Conservation (phyloP, 768 basidiomycete genomes). For the Brasilioporus rufonigricans region DNA sequence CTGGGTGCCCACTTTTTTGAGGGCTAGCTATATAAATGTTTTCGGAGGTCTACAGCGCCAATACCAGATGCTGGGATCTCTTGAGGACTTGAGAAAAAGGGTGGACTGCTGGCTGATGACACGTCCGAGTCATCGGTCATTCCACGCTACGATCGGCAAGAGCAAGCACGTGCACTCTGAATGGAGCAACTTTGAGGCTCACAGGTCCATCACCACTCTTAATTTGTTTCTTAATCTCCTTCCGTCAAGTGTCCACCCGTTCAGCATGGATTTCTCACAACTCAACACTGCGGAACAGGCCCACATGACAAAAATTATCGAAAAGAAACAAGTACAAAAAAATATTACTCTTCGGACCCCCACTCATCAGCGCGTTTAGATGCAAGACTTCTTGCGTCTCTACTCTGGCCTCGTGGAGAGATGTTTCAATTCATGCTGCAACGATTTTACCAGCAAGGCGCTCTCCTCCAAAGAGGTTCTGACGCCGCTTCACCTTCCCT, state of each 20-base stretch:
- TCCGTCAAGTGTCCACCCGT: not conserved
- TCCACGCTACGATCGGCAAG: slow-evolving; percentile 13
- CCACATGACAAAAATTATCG: slow-evolving; percentile 92
- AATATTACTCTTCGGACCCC: not conserved
- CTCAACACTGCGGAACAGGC: slow-evolving; percentile 91
- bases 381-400: slow-evolving; percentile 97
- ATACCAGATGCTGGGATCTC: slow-evolving; percentile 6
- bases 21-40: slow-evolving; percentile 16
- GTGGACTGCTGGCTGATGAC: not conserved
- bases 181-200: too few relatives aligned
- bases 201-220: not conserved
- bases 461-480: slow-evolving; percentile 89
- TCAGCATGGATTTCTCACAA: slow-evolving; percentile 83
- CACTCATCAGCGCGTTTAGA: slow-evolving; percentile 45
- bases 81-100: not conserved
- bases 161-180: slow-evolving; percentile 6
- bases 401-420: slow-evolving; percentile 94
- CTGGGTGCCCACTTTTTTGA: slow-evolving; percentile 19
- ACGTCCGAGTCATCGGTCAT: not conserved
- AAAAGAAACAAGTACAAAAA: slow-evolving; percentile 85
- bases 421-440: slow-evolving; percentile 93
- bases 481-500: not conserved
- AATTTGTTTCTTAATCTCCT: not conserved
- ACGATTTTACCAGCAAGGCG: slow-evolving; percentile 96
- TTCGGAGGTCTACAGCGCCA: slow-evolving; percentile 8